Base-by-base conservation (phyloP, 257 asterid genomes). In the Catharanthus roseus region DNA sequence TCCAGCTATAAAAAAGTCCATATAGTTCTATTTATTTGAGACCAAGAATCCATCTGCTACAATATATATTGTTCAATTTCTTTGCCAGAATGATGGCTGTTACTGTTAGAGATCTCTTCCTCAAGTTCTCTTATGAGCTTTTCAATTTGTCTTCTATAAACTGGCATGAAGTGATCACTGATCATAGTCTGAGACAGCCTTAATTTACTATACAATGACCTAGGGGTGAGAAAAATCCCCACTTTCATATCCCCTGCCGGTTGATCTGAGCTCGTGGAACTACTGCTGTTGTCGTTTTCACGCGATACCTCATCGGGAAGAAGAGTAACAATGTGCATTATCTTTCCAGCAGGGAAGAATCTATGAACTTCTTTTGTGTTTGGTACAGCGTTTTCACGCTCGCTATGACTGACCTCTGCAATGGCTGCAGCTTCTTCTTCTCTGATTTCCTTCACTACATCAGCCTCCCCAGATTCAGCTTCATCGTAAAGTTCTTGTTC, bases 81-180 rank as follows among this genome's bases (percentile, higher is more conserved):
- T 28, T 74, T 65, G 21, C 38, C 54, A 64, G 47, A 34, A 28
- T 57, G 45, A 61, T 16, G 73, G 45, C 15, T 53, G 64, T 74
- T 81, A 44, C 15, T 53, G 64, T 74, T 81, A 44, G 73, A 76
- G 42, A 70, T 82, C 42, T 84, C 93, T 28, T 68, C 82, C 80
- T 89, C 92, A 2, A 87, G 80, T 69, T 83, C 88, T 70, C 62
- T 82, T 49, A 91, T 95, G 68, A 91, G 83, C 84, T 82, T 88
- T 65, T 95, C 97, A 12, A 95, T 88, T 56, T 86, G 91, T 68
- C 91, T 81, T 82, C 95, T 87, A 74, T 95, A 95, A 58, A 85
- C 88, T 0, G 97, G 99, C 99, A 95, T 95, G 78, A 88, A 89
- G 79, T 95, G 99, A 69, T 95, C 99, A 0, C 95, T 91, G 33